Evolutionary conservation across 495 filamentous ascomycete species (phyloP).

Genomic region (Tirmania nivea): DNA sequence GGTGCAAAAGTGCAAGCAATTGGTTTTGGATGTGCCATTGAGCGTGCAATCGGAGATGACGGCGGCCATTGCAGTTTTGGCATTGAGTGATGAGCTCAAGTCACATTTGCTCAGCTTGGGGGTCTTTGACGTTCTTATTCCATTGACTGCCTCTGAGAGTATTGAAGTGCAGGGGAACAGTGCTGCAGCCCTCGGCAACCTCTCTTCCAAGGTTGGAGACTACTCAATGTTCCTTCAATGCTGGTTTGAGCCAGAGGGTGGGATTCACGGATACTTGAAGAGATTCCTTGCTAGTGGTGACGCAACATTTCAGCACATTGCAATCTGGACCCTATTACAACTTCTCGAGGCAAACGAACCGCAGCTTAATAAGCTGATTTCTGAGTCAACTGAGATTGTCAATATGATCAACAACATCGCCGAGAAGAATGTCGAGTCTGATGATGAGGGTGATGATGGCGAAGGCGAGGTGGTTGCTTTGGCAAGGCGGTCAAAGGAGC

Average conservation of each 20-base stretch:
- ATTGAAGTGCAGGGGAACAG: slow-evolving; percentile 98
- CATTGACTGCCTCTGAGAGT: slow-evolving; percentile 79
- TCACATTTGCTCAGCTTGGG: slow-evolving; percentile 75
- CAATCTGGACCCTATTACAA: slow-evolving; percentile 93
- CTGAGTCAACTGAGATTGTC: slow-evolving; percentile 69
- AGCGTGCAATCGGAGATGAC: slow-evolving; percentile 98
- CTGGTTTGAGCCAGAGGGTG: slow-evolving; percentile 79
- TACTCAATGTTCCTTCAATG: slow-evolving; percentile 89
- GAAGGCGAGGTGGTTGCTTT: slow-evolving; percentile 80
- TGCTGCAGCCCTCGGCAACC: slow-evolving; percentile 80
- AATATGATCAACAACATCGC: slow-evolving; percentile 77
- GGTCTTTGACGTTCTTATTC: slow-evolving; percentile 91
- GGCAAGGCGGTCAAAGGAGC: slow-evolving; percentile 69
- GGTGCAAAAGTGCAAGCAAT: slow-evolving; percentile 93
- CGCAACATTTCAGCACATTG: slow-evolving; percentile 96
- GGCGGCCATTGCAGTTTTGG: slow-evolving; percentile 91
- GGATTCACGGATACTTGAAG: slow-evolving; percentile 83
- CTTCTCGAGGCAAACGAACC: slow-evolving; percentile 84
- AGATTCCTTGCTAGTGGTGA: slow-evolving; percentile 87
- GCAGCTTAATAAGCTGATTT: slow-evolving; percentile 61
- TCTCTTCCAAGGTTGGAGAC: slow-evolving; percentile 94
- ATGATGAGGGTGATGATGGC: slow-evolving; percentile 66
- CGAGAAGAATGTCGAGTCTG: slow-evolving; percentile 73
- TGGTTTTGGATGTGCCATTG: slow-evolving; percentile 79
- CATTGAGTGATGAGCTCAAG: slow-evolving; percentile 88